Base-by-base conservation (phyloP, 2,329 filamentous ascomycete genomes). In the Trichoderma semiorbis region DNA sequence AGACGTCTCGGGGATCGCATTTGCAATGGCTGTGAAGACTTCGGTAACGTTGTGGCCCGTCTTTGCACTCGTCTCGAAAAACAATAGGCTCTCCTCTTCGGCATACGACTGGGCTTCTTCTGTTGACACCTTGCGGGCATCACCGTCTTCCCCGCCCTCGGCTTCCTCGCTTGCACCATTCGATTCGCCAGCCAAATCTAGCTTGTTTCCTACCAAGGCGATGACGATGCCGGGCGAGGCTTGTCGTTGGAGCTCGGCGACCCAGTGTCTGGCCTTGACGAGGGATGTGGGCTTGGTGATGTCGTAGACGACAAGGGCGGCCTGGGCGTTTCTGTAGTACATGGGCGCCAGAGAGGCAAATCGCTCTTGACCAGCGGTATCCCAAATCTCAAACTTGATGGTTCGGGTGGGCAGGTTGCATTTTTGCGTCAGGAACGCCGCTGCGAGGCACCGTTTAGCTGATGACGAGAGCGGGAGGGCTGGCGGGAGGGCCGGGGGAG, bases 281-380 rank as follows among this genome's bases (percentile, higher is more conserved):
- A 99, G 91, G 62, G 94, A 97, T 64, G 94, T 96, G 57, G 95
- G 93, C 83, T 98, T 98, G 74, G 96, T 99, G 78, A 99, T 91
- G 81, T 99, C 95, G 89, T 98, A 99, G 81, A 98, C 95, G 74
- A 99, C 95, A 76, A 99, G 92, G 16, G 96, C 96, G 75, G 95
- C 94, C 85, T 98, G 95, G 66, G 96, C 96, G 81, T 99, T 98
- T 83, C 95, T 94, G 87, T 98, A 98, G 88, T 99, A 99, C 96
- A 98, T 98, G 78, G 95, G 96, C 67, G 96, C 96, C 73, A 98
- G 90, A 66, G 93, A 97, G 77, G 95, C 95, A 80, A 98, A 99
- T 75, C 95, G 93, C 86, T 99, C 95, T 84, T 99, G 95, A 80
- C 95, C 95, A 57, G 96, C 95, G 18, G 95, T 98, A 85, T 99